These are phyloP conservation scores for Ogataea allantospora DNA, from an alignment of 805 yeast species.

Conservation along the genomic window DNA sequence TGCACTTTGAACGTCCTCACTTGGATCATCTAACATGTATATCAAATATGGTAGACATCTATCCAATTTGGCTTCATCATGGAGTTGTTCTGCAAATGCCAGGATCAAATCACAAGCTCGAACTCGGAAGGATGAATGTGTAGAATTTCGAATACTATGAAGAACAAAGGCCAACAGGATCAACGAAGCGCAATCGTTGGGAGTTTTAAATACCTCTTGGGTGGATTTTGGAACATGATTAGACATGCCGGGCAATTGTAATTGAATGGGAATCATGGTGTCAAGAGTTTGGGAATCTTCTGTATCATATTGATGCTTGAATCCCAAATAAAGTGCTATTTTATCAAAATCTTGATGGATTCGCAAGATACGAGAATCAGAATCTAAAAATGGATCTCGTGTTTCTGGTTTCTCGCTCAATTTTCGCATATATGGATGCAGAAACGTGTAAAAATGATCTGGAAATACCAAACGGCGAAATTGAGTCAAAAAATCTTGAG, in stretches of 20 bases:
- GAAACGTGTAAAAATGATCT: slow-evolving; percentile 59
- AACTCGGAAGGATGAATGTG: slow-evolving; percentile 56
- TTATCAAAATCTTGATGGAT: slow-evolving; percentile 59
- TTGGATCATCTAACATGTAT: slow-evolving; percentile 65
- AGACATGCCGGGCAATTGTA: slow-evolving; percentile 54
- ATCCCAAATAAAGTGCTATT: slow-evolving; percentile 41
- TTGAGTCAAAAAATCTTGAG: slow-evolving; percentile 49
- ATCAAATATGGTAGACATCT: slow-evolving; percentile 79
- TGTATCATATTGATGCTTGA: slow-evolving; percentile 28
- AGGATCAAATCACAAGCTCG: slow-evolving; percentile 75
- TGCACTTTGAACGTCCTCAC: slow-evolving; percentile 61
- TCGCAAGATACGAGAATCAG: slow-evolving; percentile 57
- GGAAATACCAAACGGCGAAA: slow-evolving; percentile 62
- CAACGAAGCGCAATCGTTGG: slow-evolving; percentile 48
- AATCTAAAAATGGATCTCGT: slow-evolving; percentile 36
- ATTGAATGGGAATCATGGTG: slow-evolving; percentile 37
- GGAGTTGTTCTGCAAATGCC: slow-evolving; percentile 70
- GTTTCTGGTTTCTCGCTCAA: slow-evolving; percentile 4
- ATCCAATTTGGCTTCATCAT: slow-evolving; percentile 84
- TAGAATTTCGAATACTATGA: slow-evolving; percentile 59
- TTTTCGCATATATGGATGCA: slow-evolving; percentile 63
- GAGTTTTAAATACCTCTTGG: slow-evolving; percentile 25
- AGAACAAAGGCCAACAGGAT: slow-evolving; percentile 57
- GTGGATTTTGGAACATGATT: slow-evolving; percentile 43
- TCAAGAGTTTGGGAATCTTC: slow-evolving; percentile 9